Evolutionary conservation across 345 rosid species (phyloP).

Genomic region (Xanthoceras sorbifolium): DNA sequence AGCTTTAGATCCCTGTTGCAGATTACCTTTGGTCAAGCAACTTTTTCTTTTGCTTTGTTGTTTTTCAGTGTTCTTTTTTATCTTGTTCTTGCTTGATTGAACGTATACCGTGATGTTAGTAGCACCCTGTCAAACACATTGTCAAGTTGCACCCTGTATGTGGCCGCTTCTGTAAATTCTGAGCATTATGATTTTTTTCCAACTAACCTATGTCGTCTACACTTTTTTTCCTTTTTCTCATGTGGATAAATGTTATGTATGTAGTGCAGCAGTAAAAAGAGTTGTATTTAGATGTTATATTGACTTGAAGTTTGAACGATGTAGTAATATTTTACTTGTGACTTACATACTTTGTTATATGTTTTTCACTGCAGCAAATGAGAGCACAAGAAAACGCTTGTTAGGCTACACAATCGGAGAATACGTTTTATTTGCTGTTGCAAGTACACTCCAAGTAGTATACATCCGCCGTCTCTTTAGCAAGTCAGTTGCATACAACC

Average conservation of each 20-base stretch:
- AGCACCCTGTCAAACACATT: background rate
- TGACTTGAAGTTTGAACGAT: background rate
- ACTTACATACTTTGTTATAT: background rate
- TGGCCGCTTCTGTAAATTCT: background rate
- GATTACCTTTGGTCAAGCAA: background rate
- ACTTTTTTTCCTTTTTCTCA: background rate
- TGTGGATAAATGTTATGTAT: background rate
- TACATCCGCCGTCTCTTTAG: conserved; percentile 94
- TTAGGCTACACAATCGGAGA: conserved; percentile 83
- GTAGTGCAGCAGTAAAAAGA: background rate
- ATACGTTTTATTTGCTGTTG: conserved; percentile 64
- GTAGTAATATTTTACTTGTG: background rate
- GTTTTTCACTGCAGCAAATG: conserved; percentile 68
- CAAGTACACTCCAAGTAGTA: conserved; percentile 73
- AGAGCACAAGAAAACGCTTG: conserved; percentile 87
- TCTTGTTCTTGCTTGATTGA: conserved; percentile 7
- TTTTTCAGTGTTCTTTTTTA: background rate
- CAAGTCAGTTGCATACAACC: conserved; percentile 86
- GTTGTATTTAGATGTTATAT: background rate
- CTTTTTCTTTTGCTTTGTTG: background rate
- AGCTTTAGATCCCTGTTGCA: background rate
- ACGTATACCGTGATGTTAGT: too few species aligned
- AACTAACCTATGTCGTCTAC: background rate
- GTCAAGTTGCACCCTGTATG: background rate
- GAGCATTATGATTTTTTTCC: background rate